Evolutionary conservation across 2,329 filamentous ascomycete species (phyloP).

Genomic region (Pyricularia grisea): DNA sequence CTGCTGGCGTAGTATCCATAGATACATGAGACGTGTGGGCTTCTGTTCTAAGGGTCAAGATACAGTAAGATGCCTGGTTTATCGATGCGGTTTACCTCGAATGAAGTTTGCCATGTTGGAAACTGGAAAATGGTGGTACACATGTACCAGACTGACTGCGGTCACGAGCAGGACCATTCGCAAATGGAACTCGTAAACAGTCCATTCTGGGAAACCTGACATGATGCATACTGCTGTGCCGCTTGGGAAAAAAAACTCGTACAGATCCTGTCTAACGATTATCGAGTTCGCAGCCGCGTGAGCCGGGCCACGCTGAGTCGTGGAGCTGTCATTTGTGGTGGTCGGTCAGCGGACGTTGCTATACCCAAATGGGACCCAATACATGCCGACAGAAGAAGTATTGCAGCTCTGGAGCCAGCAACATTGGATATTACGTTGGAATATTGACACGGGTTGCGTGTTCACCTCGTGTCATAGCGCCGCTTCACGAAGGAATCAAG

Average conservation of each 20-base stretch:
- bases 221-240: background rate
- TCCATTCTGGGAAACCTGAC: background rate
- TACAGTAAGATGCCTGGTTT: background rate
- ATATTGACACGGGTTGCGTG: background rate
- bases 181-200: background rate
- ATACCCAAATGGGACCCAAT: background rate
- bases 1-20: background rate
- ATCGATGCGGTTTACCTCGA: background rate
- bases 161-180: background rate
- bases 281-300: background rate
- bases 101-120: background rate
- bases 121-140: background rate
- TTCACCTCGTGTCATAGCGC: background rate
- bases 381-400: background rate
- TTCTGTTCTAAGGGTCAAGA: background rate
- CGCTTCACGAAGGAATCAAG: background rate
- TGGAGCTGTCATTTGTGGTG: background rate
- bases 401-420: background rate
- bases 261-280: background rate
- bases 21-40: background rate
- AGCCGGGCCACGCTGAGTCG: background rate
- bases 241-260: background rate
- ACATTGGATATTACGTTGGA: background rate
- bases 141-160: background rate
- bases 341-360: background rate